Evolutionary conservation across 345 rosid species (phyloP), one percentile per base, ranked within the genome.

Genomic region (Boechera retrofracta): DNA sequence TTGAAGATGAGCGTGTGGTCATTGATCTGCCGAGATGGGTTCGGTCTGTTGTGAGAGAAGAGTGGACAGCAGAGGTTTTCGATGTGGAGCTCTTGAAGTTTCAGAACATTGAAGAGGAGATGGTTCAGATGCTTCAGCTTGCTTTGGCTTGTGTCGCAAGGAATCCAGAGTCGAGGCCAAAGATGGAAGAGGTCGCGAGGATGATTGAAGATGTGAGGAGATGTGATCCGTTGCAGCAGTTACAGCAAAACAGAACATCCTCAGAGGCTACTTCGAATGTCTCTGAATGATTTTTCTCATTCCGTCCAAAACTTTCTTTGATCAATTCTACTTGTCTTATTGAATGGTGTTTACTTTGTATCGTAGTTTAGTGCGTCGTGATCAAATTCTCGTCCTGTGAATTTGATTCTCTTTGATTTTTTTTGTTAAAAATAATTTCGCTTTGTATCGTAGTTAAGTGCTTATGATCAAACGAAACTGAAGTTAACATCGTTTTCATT

Each of bases 21-120:
- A 69, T 84, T 21, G 96, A 90, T 80, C 89, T 92, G 2, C 96
- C 93, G 4, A 88, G 97, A 68, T 92, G 96, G 96, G 97, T 92
- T 35, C 82, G 88, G 62, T 92, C 96, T 11, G 93, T 92, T 0
- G 96, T 92, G 5, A 75, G 93, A 41, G 97, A 92, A 57, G 97
- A 92, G 51, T 92, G 96, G 97, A 90, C 97, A 0, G 96, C 96
- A 1, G 96, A 92, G 77, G 97, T 92, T 12, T 92, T 92, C 39
- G 96, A 92, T 71, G 91, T 88, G 0, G 97, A 90, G 86, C 91
- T 92, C 7, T 55, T 90, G 80, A 87, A 77, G 74, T 83, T 57
- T 74, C 89, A 81, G 79, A 82, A 81, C 49, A 82, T 82, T 11
- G 96, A 90, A 77, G 96, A 92, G 73, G 96, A 92, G 41, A 89